Conservation (phyloP, 148 eudicot species). For the Silene conica region DNA sequence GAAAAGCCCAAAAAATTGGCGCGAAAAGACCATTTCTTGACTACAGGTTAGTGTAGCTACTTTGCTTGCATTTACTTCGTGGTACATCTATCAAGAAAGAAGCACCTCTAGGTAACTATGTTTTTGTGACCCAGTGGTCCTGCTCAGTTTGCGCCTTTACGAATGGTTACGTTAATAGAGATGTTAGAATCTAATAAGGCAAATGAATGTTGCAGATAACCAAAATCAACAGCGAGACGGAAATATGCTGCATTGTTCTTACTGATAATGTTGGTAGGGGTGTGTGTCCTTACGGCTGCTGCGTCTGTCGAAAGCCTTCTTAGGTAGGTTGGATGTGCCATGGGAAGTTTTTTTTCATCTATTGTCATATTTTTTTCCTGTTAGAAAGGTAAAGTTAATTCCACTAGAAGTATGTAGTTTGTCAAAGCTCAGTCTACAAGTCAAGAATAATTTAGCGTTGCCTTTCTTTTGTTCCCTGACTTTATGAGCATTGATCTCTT, state of each 20-base stretch:
- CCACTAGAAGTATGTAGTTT: neutral
- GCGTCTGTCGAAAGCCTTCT: conserved; percentile 46
- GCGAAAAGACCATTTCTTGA: conserved; percentile 2
- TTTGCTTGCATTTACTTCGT: conserved; percentile 72
- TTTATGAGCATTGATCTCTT: neutral
- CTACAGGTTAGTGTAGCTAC: conserved; percentile 97
- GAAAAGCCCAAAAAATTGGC: too few relatives aligned
- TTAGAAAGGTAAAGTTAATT: neutral
- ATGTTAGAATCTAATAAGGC: conserved; percentile 7
- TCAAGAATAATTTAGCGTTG: neutral
- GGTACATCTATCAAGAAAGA: conserved; percentile 15
- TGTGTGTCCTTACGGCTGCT: conserved; percentile 45
- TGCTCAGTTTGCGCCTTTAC: neutral
- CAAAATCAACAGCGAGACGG: conserved; percentile 29
- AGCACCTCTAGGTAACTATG: conserved; percentile 22
- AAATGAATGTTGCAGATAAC: conserved; percentile 25
- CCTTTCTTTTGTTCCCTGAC: neutral
- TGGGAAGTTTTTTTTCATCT: neutral
- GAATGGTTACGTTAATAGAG: conserved; percentile 4
- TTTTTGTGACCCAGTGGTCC: neutral
- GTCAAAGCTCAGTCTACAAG: neutral
- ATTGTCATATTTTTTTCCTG: neutral
- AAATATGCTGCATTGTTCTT: conserved; percentile 49
- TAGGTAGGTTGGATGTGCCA: conserved; percentile 28
- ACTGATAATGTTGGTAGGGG: conserved; percentile 33